These are phyloP conservation scores for Chrysanthemum lavandulifolium DNA, from an alignment of 129 eudicot species.

Conservation along the genomic window DNA sequence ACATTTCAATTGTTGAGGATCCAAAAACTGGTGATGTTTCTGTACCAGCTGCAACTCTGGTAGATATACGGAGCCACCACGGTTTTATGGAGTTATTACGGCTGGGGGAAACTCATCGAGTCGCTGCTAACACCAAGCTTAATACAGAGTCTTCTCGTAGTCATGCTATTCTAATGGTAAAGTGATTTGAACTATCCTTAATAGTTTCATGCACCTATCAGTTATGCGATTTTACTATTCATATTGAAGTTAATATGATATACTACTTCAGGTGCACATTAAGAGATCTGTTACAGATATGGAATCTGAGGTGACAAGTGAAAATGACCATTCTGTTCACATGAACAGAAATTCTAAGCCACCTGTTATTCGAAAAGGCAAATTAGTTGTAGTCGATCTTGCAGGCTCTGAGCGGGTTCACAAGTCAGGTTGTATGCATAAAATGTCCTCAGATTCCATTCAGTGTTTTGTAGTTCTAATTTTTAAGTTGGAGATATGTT, in stretches of 20 bases:
- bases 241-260: background rate
- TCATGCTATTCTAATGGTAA: constrained; percentile 98
- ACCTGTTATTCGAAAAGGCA: constrained; percentile 86
- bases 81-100: constrained; percentile 87
- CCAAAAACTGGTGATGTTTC: constrained; percentile 98
- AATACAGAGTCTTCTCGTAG: constrained; percentile 99
- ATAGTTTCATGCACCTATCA: background rate
- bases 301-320: constrained; percentile 66
- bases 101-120: constrained; percentile 90
- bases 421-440: constrained; percentile 76
- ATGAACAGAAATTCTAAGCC: constrained; percentile 57
- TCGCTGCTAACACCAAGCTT: constrained; percentile 97
- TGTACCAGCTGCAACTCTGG: constrained; percentile 82
- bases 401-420: constrained; percentile 99
- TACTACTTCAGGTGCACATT: constrained; percentile 68
- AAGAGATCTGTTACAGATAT: constrained; percentile 69
- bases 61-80: constrained; percentile 75
- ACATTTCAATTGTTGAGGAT: constrained; percentile 94
- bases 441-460: background rate
- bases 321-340: constrained; percentile 50
- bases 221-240: background rate
- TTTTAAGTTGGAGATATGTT: constrained; percentile 16
- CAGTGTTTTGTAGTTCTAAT: constrained; percentile 2
- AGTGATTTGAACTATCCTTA: background rate
- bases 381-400: constrained; percentile 94